phyloP scores from a whole-genome alignment of 2,329 filamentous ascomycete species.

The Aspergillus tubingensis region DNA sequence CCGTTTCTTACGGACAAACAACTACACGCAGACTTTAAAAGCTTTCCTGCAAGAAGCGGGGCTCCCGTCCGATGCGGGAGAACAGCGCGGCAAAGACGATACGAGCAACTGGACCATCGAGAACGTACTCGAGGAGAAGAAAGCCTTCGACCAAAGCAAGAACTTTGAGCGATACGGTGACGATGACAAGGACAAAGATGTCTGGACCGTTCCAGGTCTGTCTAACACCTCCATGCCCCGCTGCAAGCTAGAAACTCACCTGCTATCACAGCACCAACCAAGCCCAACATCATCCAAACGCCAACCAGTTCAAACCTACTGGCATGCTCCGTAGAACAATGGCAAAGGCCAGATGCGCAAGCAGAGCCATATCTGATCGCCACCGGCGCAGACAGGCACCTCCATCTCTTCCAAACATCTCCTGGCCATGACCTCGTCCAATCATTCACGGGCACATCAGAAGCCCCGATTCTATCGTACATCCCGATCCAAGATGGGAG shows the following conservation, averaged over 20 bases:
- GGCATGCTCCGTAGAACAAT: slow-evolving; percentile 47
- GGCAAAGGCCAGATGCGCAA: slow-evolving; percentile 23
- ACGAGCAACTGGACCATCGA: slow-evolving; percentile 58
- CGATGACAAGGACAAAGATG: slow-evolving; percentile 41
- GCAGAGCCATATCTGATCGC: slow-evolving; percentile 40
- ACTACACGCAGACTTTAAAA: slow-evolving; percentile 54
- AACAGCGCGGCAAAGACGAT: slow-evolving; percentile 21
- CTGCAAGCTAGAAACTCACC: slow-evolving; percentile 11
- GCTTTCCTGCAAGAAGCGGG: slow-evolving; percentile 61
- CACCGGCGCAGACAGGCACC: slow-evolving; percentile 50
- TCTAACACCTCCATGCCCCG: no score
- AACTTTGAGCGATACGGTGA: slow-evolving; percentile 58
- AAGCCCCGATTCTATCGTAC: slow-evolving; percentile 56
- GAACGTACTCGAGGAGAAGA: slow-evolving; percentile 62
- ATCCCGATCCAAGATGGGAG: slow-evolving; percentile 42
- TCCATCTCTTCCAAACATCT: slow-evolving; percentile 47
- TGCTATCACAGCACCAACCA: slow-evolving; percentile 46
- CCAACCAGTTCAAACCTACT: slow-evolving; percentile 58
- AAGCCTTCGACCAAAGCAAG: slow-evolving; percentile 56
- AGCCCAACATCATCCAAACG: slow-evolving; percentile 43
- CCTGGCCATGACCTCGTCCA: slow-evolving; percentile 21
- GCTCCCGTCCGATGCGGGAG: slow-evolving; percentile 54
- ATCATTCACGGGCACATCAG: slow-evolving; percentile 33
- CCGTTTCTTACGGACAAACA: slow-evolving; percentile 46
- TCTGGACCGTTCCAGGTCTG: slow-evolving; percentile 52